Conservation (phyloP, 2,329 filamentous ascomycete genomes). For the Aspergillus clavatus region DNA sequence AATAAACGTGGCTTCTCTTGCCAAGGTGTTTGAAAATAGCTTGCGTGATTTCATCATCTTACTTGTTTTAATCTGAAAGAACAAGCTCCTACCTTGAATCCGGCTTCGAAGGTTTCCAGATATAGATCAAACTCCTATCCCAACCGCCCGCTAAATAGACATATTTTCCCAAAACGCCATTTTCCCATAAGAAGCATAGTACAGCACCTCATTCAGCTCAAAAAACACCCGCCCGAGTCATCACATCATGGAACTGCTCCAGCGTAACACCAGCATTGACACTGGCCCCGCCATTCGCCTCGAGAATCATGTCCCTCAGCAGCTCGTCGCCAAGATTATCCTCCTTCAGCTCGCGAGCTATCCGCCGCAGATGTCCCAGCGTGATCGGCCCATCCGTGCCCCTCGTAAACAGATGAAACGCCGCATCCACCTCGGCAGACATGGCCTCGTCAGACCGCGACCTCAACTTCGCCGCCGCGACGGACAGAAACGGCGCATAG, state of each 20-base stretch:
- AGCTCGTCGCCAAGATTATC: conserved; percentile 71
- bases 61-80: too few species aligned
- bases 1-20: too few species aligned
- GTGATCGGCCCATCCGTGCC: conserved; percentile 61
- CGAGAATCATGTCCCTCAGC: conserved; percentile 87
- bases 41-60: too few species aligned
- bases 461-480: conserved; percentile 82
- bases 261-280: conserved; percentile 65
- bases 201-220: conserved; percentile 41
- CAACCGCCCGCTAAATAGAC: conserved; percentile 7
- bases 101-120: too few species aligned
- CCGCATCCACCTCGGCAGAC: conserved; percentile 70
- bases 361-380: conserved; percentile 68
- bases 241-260: conserved; percentile 80
- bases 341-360: conserved; percentile 78
- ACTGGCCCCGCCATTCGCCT: conserved; percentile 79
- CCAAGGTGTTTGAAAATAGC: too few species aligned
- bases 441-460: conserved; percentile 49
- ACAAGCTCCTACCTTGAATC: background rate
- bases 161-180: background rate
- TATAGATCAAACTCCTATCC: background rate
- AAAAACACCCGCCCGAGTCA: conserved; percentile 80
- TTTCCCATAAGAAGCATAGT: background rate
- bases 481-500: conserved; percentile 78
- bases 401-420: conserved; percentile 73